A percentile compares a stretch with the other conserved stretches of the same genome.
Conservation (phyloP, 805 yeast genomes). For the Candida jianshihensis region DNA sequence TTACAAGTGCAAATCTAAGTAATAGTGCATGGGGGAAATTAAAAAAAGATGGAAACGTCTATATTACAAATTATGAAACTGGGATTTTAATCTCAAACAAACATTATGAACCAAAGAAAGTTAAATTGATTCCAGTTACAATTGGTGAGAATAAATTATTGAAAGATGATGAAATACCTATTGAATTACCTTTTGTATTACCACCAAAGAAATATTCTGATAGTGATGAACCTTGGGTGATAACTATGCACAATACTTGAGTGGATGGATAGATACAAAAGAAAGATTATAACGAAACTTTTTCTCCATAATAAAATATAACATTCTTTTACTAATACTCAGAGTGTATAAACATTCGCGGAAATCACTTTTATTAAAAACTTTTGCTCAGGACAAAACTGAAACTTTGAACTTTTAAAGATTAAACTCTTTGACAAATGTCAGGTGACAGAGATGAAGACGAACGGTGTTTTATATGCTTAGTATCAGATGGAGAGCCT, state of each 20-base stretch:
- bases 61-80: constrained; percentile 42
- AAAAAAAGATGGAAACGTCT: constrained; percentile 21
- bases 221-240: constrained; percentile 43
- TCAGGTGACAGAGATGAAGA: constrained; percentile 12
- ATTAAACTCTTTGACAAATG: constrained; percentile 33
- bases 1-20: constrained; percentile 72
- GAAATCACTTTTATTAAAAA: too few species aligned
- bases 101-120: constrained; percentile 11
- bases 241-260: too few species aligned
- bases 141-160: constrained; percentile 25
- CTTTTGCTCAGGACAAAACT: constrained; percentile 26
- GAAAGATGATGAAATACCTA: constrained; percentile 13
- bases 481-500: background rate
- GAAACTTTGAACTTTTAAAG: constrained; percentile 27
- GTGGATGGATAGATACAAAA: too few species aligned
- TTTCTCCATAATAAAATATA: too few species aligned
- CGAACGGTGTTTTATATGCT: constrained; percentile 2
- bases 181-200: constrained; percentile 46
- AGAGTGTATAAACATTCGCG: too few species aligned
- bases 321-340: too few species aligned
- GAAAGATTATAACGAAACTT: too few species aligned
- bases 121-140: constrained; percentile 36
- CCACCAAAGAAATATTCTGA: constrained; percentile 38
- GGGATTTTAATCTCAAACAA: constrained; percentile 41
- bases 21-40: constrained; percentile 74